A percentile compares a stretch with the other conserved stretches of the same genome.
These are phyloP conservation scores for Cephalotrichum gorgonifer DNA, from an alignment of 2,329 filamentous ascomycete genomes.

Conservation along the genomic window DNA sequence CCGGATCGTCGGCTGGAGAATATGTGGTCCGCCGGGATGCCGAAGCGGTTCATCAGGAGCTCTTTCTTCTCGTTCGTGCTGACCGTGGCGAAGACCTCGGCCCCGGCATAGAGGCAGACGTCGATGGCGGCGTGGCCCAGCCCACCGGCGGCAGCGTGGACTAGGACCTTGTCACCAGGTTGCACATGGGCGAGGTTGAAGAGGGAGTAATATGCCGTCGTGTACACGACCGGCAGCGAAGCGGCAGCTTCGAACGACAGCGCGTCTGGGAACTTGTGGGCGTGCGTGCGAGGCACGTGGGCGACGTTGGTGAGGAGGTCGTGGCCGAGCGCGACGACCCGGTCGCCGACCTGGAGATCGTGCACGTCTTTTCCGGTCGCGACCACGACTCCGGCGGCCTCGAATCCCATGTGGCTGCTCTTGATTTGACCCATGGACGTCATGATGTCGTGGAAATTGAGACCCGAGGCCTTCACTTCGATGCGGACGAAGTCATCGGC, in stretches of 20 bases:
- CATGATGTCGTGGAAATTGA: too few species aligned
- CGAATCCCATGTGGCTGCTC: slow-evolving; percentile 12
- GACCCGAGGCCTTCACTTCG: slow-evolving; percentile 11
- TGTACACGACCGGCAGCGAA: slow-evolving; percentile 9
- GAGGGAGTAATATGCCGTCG: slow-evolving; percentile 11
- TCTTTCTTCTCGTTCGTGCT: slow-evolving; percentile 18
- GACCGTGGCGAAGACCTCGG: slow-evolving; percentile 22
- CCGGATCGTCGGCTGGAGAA: slow-evolving; percentile 16
- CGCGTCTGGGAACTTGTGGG: neutral
- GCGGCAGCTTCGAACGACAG: slow-evolving; percentile 20
- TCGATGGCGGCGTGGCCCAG: slow-evolving; percentile 20
- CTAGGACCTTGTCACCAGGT: slow-evolving; percentile 20
- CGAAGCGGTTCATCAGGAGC: slow-evolving; percentile 14
- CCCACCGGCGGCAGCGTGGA: slow-evolving; percentile 21
- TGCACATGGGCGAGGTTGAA: slow-evolving; percentile 17
- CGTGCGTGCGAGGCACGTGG: too few species aligned
- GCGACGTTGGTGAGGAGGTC: too few species aligned
- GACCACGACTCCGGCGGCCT: slow-evolving; percentile 21
- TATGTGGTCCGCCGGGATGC: slow-evolving; percentile 19
- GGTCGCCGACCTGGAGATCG: slow-evolving; percentile 20
- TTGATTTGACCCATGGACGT: too few species aligned
- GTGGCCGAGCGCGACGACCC: slow-evolving; percentile 12
- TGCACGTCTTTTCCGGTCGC: slow-evolving; percentile 16
- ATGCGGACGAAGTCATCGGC: slow-evolving; percentile 12
- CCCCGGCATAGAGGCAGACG: slow-evolving; percentile 18